A percentile compares a stretch with the other conserved stretches of the same genome.
Conservation (phyloP, 2,329 filamentous ascomycete genomes). For the Malbranchea cinnamomea region DNA sequence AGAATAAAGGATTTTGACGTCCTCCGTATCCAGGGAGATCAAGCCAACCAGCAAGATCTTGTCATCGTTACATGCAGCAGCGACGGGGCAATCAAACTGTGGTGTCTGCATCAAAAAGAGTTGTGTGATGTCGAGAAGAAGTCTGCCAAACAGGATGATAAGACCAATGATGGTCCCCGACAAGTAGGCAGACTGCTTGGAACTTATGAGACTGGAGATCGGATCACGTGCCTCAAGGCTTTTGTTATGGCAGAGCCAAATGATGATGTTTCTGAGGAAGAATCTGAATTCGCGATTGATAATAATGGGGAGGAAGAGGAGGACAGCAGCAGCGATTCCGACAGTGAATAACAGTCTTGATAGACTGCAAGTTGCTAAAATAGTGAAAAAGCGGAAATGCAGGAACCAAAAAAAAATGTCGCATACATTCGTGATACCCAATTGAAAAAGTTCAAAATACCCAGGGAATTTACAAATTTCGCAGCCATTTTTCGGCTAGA, state of each 20-base stretch:
- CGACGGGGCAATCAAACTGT: conserved; percentile 71
- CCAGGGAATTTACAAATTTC: too few species aligned
- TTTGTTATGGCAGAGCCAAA: conserved; percentile 64
- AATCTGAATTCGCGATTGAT: conserved; percentile 39
- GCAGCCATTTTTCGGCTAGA: too few species aligned
- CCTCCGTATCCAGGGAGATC: conserved; percentile 31
- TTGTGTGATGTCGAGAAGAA: conserved; percentile 10
- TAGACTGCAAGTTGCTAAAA: too few species aligned
- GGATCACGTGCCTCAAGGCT: conserved; percentile 75
- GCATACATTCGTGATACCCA: too few species aligned
- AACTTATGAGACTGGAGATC: conserved; percentile 68
- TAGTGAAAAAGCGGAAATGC: too few species aligned
- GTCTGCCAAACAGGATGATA: conserved; percentile 9
- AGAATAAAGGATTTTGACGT: conserved; percentile 84
- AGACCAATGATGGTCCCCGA: conserved; percentile 9
- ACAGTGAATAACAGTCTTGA: conserved; percentile 1
- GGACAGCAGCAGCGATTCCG: conserved; percentile 5
- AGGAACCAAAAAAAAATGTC: too few species aligned
- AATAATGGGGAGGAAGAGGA: conserved; percentile 16
- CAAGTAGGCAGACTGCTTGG: conserved; percentile 56
- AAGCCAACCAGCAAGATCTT: conserved; percentile 24
- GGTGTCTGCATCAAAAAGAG: conserved; percentile 39
- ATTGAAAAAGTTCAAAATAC: too few species aligned
- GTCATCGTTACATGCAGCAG: conserved; percentile 64
- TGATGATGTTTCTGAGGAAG: conserved; percentile 41